Percentiles rank a stretch among this genome's conserved stretches.
phyloP scores from a whole-genome alignment of 177 flowering plant genomes.

The Telopea speciosissima region DNA sequence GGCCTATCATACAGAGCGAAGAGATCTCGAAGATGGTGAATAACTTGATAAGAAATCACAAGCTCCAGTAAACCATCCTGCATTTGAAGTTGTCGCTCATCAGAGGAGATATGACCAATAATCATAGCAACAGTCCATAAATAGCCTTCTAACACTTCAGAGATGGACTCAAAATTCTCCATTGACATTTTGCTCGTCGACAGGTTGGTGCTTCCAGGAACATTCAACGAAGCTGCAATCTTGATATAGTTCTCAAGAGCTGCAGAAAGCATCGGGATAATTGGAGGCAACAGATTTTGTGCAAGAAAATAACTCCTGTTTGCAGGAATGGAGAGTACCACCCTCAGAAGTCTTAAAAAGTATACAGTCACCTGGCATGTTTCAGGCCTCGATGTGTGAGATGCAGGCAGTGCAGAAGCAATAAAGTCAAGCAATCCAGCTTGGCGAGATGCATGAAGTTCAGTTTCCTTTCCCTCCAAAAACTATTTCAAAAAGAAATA shows the following conservation, averaged over 20 bases:
- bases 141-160: conserved; percentile 77
- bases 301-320: conserved; percentile 84
- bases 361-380: conserved; percentile 78
- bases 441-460: conserved; percentile 85
- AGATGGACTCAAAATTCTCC: conserved; percentile 64
- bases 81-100: conserved; percentile 71
- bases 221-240: conserved; percentile 67
- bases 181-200: conserved; percentile 40
- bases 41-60: conserved; percentile 75
- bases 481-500: conserved; percentile 38
- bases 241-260: conserved; percentile 90
- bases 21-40: conserved; percentile 81
- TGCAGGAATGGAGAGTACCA: conserved; percentile 53
- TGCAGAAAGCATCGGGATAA: conserved; percentile 85
- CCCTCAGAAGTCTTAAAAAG: conserved; percentile 67
- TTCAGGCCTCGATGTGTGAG: conserved; percentile 90
- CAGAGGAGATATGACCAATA: conserved; percentile 54
- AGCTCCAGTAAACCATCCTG: conserved; percentile 78
- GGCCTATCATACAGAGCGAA: conserved; percentile 94
- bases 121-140: conserved; percentile 61
- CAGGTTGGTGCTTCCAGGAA: conserved; percentile 31
- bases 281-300: conserved; percentile 85
- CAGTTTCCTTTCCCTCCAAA: conserved; percentile 83
- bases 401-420: conserved; percentile 91
- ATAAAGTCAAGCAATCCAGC: conserved; percentile 92